Conservation (phyloP, 1,139 yeast species). For the Yamadazyma sp. region DNA sequence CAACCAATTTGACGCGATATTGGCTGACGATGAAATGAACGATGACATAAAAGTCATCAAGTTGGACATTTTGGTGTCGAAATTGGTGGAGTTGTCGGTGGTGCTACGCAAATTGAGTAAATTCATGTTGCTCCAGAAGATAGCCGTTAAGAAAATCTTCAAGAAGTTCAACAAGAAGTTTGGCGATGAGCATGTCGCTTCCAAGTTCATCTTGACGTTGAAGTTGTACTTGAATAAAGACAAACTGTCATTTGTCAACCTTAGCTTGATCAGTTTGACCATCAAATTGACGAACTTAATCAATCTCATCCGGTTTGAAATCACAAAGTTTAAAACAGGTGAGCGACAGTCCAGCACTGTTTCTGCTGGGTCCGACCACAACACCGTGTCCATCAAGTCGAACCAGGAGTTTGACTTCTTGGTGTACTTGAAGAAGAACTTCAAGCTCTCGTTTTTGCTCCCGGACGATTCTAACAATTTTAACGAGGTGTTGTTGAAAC, state of each 20-base stretch:
- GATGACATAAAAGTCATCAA: constrained; percentile 17
- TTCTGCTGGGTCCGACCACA: background rate
- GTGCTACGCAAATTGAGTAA: constrained; percentile 71
- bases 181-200: constrained; percentile 27
- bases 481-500: constrained; percentile 36
- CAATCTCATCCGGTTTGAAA: constrained; percentile 21
- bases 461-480: constrained; percentile 36
- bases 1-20: constrained; percentile 15
- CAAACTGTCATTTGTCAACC: constrained; percentile 57
- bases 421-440: constrained; percentile 38
- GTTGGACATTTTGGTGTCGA: constrained; percentile 31
- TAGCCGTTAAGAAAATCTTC: constrained; percentile 77
- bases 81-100: constrained; percentile 48
- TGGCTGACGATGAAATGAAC: constrained; percentile 6
- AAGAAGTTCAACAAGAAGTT: constrained; percentile 76
- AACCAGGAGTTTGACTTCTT: constrained; percentile 31
- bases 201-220: constrained; percentile 40
- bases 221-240: constrained; percentile 37
- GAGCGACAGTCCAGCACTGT: background rate
- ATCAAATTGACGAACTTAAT: constrained; percentile 22
- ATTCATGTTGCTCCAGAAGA: constrained; percentile 75
- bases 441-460: constrained; percentile 33
- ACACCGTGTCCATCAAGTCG: background rate
- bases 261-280: constrained; percentile 66
- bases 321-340: constrained; percentile 8